phyloP scores from a whole-genome alignment of 495 filamentous ascomycete species.

The Penicillium macrosclerotiorum region DNA sequence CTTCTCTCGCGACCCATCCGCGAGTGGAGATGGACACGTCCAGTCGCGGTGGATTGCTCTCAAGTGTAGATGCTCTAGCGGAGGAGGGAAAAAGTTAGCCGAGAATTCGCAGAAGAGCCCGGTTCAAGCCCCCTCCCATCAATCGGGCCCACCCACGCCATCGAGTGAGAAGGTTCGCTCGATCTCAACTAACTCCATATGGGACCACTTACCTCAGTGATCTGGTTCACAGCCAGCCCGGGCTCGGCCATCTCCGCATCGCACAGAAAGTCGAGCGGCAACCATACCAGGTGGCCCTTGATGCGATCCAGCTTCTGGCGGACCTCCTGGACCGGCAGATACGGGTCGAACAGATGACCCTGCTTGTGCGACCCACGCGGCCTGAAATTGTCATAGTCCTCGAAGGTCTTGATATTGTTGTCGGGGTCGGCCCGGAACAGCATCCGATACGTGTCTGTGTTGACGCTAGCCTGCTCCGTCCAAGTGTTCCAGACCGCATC shows the following conservation, averaged over 20 bases:
- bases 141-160: too few relatives aligned
- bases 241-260: constrained; percentile 90
- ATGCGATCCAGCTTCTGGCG: constrained; percentile 72
- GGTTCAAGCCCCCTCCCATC: too few relatives aligned
- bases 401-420: constrained; percentile 81
- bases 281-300: constrained; percentile 92
- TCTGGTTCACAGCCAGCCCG: constrained; percentile 70
- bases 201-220: constrained; percentile 55
- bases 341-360: constrained; percentile 81
- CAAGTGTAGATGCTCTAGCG: constrained; percentile 45
- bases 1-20: too few relatives aligned
- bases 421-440: constrained; percentile 94
- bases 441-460: constrained; percentile 80
- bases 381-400: constrained; percentile 79
- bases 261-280: constrained; percentile 82
- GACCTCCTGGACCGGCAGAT: constrained; percentile 66
- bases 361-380: constrained; percentile 66
- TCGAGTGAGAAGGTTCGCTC: too few relatives aligned
- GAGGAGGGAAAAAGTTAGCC: constrained; percentile 15
- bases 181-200: too few relatives aligned
- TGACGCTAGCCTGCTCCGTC: constrained; percentile 71
- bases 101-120: too few relatives aligned
- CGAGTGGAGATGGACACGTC: too few relatives aligned
- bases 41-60: constrained; percentile 4
- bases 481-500: constrained; percentile 84